Conservation (phyloP, 306 rosid species). For the Luffa aegyptiaca region DNA sequence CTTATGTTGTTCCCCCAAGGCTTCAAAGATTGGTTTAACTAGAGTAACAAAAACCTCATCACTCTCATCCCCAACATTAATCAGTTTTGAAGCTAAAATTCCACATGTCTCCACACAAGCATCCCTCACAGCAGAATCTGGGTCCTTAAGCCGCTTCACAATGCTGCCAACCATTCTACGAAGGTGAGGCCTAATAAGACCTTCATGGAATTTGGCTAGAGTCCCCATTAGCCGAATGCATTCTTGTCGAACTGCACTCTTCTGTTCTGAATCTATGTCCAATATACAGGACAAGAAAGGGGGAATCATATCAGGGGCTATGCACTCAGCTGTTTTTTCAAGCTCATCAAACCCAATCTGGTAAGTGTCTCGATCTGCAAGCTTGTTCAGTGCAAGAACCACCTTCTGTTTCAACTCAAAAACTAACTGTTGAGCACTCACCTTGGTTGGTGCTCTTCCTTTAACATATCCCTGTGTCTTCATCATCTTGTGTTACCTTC, state of each 20-base stretch:
- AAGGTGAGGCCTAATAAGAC: constrained; percentile 39
- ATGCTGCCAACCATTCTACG: constrained; percentile 48
- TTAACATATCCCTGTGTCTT: constrained; percentile 22
- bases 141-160: constrained; percentile 60
- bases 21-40: constrained; percentile 59
- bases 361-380: constrained; percentile 71
- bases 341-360: constrained; percentile 63
- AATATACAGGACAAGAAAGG: constrained; percentile 54
- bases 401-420: constrained; percentile 55
- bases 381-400: constrained; percentile 49
- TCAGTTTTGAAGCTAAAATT: constrained; percentile 33
- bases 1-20: constrained; percentile 75
- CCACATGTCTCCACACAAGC: constrained; percentile 51
- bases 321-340: constrained; percentile 29
- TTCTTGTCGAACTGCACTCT: constrained; percentile 47
- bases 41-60: constrained; percentile 39
- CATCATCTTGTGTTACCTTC: constrained; percentile 27
- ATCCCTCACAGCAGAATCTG: constrained; percentile 61
- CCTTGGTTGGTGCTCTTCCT: constrained; percentile 26
- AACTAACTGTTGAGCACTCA: constrained; percentile 27
- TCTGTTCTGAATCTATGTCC: constrained; percentile 60
- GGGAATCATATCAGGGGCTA: constrained; percentile 47
- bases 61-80: constrained; percentile 13
- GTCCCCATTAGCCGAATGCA: constrained; percentile 49
- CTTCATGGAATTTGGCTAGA: constrained; percentile 24